Base-by-base conservation (phyloP, 768 basidiomycete genomes). In the Dioszegia crocea region DNA sequence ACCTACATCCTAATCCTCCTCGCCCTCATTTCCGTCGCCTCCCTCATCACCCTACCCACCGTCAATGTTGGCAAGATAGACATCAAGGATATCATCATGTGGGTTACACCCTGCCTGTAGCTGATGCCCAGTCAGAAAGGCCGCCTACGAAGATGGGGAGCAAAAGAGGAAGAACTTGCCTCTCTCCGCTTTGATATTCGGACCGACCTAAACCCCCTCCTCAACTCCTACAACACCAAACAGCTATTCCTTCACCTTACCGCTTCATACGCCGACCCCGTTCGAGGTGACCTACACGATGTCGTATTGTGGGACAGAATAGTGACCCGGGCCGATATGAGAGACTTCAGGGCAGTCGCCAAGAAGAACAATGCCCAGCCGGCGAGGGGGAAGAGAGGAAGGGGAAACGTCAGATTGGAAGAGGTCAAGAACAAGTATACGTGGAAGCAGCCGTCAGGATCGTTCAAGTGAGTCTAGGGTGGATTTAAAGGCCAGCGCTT, bases 161-260 rank as follows among this genome's bases (percentile, higher is more conserved):
- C 71, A 23, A 60, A 56, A 50, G 64, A 68, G 26, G 69, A 73
- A 61, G 71, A 73, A 43, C 33, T 73, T 10, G 71, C 66, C 11
- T 67, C 71, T 10, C 49, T 73, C 33, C 58, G 63, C 45, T 73
- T 73, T 56, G 71, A 73, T 43, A 26, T 73, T 4, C 62, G 65
- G n/a, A 62, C 68, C 24, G 71, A 73, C 46, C 59, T 73, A 14
- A 65, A 64, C 33, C 65, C 68, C 16, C 40, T 73, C 9, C 63
- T 73, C 23, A 68, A 66, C 60, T 70, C 71, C 12, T 73, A 68
- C 57, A 73, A 73, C 48, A 73, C 71, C 23, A 73, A 73, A 59
- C 71, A 73, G 40, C 57, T 73, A 2, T 70, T 73, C 57, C 56
- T 73, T 26, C 68, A 73, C 48, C 57, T 73, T 0, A 70, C 69